Evolutionary conservation across 83 land plant species (phyloP).

Genomic region (Thuja plicata): DNA sequence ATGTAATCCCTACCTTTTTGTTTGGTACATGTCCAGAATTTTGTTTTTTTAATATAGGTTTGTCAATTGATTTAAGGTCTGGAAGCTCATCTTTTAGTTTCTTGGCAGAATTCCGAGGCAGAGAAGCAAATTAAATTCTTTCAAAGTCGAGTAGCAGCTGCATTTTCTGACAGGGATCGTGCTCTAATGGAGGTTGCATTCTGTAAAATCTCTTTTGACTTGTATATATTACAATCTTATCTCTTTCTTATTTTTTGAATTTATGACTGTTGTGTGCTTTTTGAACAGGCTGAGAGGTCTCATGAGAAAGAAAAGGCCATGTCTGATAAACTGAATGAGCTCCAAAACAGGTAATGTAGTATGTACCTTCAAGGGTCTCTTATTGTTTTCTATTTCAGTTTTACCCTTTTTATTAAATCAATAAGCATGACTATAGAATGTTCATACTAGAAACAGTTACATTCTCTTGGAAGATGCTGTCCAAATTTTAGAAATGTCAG

Average conservation of each 20-base stretch:
- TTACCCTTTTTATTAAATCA: not conserved
- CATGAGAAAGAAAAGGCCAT: slow-evolving; percentile 58
- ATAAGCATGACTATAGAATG: not conserved
- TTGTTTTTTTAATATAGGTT: not conserved
- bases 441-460: not conserved
- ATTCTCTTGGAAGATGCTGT: not conserved
- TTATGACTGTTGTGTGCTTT: not conserved
- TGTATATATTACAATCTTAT: not conserved
- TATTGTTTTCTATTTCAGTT: not conserved
- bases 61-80: not conserved
- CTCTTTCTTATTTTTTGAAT: not conserved
- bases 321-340: slow-evolving; percentile 32
- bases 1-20: not conserved
- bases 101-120: slow-evolving; percentile 65
- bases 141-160: slow-evolving; percentile 85
- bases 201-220: not conserved
- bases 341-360: slow-evolving; percentile 52
- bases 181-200: slow-evolving; percentile 73
- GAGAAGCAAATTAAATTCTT: slow-evolving; percentile 89
- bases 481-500: not conserved
- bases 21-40: not conserved
- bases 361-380: not conserved
- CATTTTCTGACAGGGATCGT: slow-evolving; percentile 85
- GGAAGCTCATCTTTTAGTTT: slow-evolving; percentile 5
- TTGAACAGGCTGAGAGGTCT: slow-evolving; percentile 68